These are phyloP conservation scores for Phytophthora litchii DNA, from an alignment of 352 stramenopile species.

Conservation along the genomic window DNA sequence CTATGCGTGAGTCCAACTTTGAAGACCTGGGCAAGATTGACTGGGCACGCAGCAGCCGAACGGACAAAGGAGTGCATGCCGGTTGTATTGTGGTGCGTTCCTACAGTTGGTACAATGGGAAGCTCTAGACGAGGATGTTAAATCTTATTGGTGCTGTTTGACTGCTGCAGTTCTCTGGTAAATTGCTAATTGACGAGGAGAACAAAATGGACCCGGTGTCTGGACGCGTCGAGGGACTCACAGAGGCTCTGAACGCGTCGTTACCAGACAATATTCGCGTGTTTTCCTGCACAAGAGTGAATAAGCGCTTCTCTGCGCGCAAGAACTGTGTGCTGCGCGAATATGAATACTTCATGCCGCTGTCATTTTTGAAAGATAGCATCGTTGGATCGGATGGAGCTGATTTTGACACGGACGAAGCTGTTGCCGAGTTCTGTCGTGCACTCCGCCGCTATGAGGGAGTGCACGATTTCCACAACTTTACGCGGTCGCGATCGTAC, in stretches of 20 bases:
- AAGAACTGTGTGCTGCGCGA: constrained; percentile 88
- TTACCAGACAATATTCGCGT: constrained; percentile 85
- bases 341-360: constrained; percentile 92
- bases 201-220: constrained; percentile 58
- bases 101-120: neutral
- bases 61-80: constrained; percentile 93
- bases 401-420: constrained; percentile 46
- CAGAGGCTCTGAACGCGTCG: constrained; percentile 74
- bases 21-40: constrained; percentile 89
- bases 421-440: constrained; percentile 50
- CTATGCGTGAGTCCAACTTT: constrained; percentile 90
- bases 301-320: constrained; percentile 90
- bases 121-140: neutral
- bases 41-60: constrained; percentile 90
- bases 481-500: constrained; percentile 79
- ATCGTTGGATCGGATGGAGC: constrained; percentile 26
- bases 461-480: constrained; percentile 93
- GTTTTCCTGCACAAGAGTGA: constrained; percentile 88
- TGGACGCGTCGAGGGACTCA: constrained; percentile 62
- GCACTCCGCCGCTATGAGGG: constrained; percentile 77
- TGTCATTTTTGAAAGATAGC: constrained; percentile 71
- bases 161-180: constrained; percentile 75
- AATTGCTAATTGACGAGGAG: constrained; percentile 86
- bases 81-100: constrained; percentile 85
- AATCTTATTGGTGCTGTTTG: constrained; percentile 2